phyloP scores from a whole-genome alignment of 805 yeast species.

The Danielozyma ontarioensis region DNA sequence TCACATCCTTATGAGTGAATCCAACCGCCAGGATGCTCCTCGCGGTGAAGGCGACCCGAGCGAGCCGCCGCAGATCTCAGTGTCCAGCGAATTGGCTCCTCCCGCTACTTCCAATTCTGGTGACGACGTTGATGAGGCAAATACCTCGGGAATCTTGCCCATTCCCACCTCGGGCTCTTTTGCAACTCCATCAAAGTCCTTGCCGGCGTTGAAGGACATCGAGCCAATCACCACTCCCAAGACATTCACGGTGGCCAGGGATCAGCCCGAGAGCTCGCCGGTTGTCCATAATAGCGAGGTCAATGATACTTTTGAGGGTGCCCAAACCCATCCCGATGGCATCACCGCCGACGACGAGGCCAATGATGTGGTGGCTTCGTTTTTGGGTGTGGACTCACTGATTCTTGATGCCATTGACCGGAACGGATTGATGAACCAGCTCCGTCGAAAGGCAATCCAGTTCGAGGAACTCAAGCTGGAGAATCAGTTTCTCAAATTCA shows the following conservation, averaged over 20 bases:
- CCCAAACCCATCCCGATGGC: conserved; percentile 3
- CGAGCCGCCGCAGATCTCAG: no score
- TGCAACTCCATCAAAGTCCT: conserved; percentile 37
- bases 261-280: conserved; percentile 20
- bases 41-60: no score
- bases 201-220: conserved; percentile 40
- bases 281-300: conserved; percentile 11
- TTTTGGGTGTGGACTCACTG: conserved; percentile 20
- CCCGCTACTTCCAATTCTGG: no score
- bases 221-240: conserved; percentile 38
- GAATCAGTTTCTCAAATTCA: conserved; percentile 26
- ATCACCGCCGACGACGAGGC: conserved; percentile 5
- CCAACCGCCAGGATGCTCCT: no score
- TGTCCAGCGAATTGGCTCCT: no score
- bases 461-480: conserved; percentile 26
- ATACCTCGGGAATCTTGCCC: conserved; percentile 4
- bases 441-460: no score
- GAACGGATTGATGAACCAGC: no score
- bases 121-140: conserved; percentile 6
- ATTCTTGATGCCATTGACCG: conserved; percentile 7
- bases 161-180: conserved; percentile 12
- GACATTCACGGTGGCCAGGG: conserved; percentile 36
- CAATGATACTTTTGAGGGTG: conserved; percentile 11
- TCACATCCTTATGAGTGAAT: no score
- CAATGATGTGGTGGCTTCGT: conserved; percentile 18